Percentiles rank a stretch among this genome's conserved stretches.
phyloP scores from a whole-genome alignment of 805 yeast species.

The Spencermartinsiella europaea region DNA sequence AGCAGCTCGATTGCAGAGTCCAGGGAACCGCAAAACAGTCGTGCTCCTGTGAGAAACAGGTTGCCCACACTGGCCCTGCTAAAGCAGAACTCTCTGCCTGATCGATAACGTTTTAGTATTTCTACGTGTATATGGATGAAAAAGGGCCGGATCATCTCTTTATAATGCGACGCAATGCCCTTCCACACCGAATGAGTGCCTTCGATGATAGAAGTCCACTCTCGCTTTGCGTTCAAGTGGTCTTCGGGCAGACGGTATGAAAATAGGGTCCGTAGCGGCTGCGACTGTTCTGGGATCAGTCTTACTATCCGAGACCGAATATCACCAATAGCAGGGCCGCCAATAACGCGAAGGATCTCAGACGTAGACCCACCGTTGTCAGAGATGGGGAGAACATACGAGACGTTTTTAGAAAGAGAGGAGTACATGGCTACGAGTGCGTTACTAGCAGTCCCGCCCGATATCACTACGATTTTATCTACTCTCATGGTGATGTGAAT shows the following conservation, averaged over 20 bases:
- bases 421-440: constrained; percentile 58
- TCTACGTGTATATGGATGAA: constrained; percentile 76
- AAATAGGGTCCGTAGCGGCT: constrained; percentile 36
- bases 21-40: constrained; percentile 76
- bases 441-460: constrained; percentile 64
- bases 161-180: constrained; percentile 48
- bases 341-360: constrained; percentile 76
- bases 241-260: constrained; percentile 49
- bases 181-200: constrained; percentile 72
- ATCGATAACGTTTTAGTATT: constrained; percentile 59
- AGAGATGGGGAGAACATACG: constrained; percentile 74
- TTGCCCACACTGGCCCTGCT: constrained; percentile 84
- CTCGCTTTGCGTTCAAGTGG: constrained; percentile 48
- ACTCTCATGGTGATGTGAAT: no score
- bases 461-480: constrained; percentile 26
- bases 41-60: constrained; percentile 71
- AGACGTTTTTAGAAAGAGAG: constrained; percentile 38
- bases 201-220: constrained; percentile 77
- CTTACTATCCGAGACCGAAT: constrained; percentile 75
- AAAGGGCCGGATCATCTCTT: constrained; percentile 72
- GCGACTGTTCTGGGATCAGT: constrained; percentile 50
- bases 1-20: constrained; percentile 79
- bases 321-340: constrained; percentile 96
- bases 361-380: constrained; percentile 96
- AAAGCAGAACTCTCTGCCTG: constrained; percentile 57